These are phyloP conservation scores for Dryadomyces quercivorus DNA, from an alignment of 2,329 filamentous ascomycete species.

Conservation along the genomic window DNA sequence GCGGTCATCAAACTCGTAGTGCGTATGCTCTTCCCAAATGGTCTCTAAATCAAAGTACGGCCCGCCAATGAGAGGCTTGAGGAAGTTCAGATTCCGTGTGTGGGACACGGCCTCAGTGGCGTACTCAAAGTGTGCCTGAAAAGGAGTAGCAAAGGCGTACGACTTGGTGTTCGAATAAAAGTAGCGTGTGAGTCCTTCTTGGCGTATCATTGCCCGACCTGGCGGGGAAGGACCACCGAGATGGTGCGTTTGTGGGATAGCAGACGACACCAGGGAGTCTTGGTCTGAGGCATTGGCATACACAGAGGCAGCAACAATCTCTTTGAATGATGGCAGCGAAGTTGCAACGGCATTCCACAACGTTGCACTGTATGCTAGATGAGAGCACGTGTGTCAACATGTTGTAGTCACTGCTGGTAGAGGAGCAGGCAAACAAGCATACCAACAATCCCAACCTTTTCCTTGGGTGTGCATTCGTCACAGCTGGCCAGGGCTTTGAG, in stretches of 20 bases:
- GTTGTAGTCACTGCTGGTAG: background rate
- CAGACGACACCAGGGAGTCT: background rate
- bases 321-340: background rate
- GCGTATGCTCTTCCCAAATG: slow-evolving; percentile 70
- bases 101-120: slow-evolving; percentile 46
- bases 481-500: slow-evolving; percentile 17
- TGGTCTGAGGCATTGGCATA: slow-evolving; percentile 9
- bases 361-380: slow-evolving; percentile 10
- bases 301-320: slow-evolving; percentile 10
- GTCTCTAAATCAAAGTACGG: slow-evolving; percentile 63
- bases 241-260: background rate
- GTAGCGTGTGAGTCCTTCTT: background rate
- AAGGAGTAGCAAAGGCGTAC: slow-evolving; percentile 4
- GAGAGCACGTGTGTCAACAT: background rate
- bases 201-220: background rate
- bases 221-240: background rate
- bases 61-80: slow-evolving; percentile 50
- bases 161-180: slow-evolving; percentile 1
- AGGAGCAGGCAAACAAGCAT: background rate
- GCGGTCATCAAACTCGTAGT: slow-evolving; percentile 56
- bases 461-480: slow-evolving; percentile 18
- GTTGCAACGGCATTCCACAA: slow-evolving; percentile 14
- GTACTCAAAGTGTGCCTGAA: slow-evolving; percentile 6
- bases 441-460: slow-evolving; percentile 27
- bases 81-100: slow-evolving; percentile 50